These are phyloP conservation scores for Mimosa pudica DNA, from an alignment of 306 rosid species.

Conservation along the genomic window DNA sequence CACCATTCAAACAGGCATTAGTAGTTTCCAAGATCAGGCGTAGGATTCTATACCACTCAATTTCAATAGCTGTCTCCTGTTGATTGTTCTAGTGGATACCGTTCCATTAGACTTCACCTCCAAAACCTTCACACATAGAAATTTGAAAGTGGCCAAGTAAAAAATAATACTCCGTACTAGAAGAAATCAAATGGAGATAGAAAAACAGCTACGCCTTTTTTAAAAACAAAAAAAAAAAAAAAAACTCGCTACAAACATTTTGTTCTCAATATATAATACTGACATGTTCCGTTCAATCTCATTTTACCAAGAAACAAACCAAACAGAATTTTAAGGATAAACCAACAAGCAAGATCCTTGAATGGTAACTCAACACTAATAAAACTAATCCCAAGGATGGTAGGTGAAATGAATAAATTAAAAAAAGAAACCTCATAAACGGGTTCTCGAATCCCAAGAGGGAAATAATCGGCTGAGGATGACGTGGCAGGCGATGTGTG, in stretches of 20 bases:
- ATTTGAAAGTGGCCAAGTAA: slow-evolving; percentile 3
- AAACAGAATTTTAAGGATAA: background rate
- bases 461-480: slow-evolving; percentile 57
- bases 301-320: background rate
- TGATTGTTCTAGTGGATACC: slow-evolving; percentile 75
- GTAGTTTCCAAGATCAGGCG: slow-evolving; percentile 3
- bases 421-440: slow-evolving; percentile 69
- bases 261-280: background rate
- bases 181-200: slow-evolving; percentile 5
- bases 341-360: background rate
- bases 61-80: slow-evolving; percentile 87
- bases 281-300: background rate
- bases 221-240: background rate
- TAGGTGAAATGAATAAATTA: background rate
- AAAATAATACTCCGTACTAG: background rate
- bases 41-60: slow-evolving; percentile 66
- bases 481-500: slow-evolving; percentile 41
- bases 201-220: background rate
- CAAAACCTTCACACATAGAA: slow-evolving; percentile 55
- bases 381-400: background rate
- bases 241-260: background rate
- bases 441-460: slow-evolving; percentile 93
- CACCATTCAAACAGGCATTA: background rate
- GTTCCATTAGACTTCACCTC: slow-evolving; percentile 83
- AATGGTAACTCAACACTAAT: background rate